Evolutionary conservation across 1,284 basidiomycete species (phyloP).

Genomic region (Cutaneotrichosporon sp.): DNA sequence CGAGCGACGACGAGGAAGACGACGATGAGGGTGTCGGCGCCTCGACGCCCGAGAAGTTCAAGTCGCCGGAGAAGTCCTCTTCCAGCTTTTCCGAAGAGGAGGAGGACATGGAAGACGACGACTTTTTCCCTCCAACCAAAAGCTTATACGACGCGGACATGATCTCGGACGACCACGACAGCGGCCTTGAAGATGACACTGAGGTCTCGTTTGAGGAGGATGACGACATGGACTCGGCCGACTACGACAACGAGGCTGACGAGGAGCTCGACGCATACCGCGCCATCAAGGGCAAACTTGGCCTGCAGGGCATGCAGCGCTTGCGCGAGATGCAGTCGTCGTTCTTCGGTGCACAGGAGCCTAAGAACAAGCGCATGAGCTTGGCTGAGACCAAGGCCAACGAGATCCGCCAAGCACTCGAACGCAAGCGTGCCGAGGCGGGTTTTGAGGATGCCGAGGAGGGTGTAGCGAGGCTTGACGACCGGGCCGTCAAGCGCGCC

Average conservation of each 20-base stretch:
- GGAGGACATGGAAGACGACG: constrained; percentile 36
- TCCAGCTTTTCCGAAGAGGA: constrained; percentile 11
- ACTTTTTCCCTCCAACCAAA: constrained; percentile 39
- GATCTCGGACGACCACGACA: constrained; percentile 24
- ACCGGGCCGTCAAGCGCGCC: constrained; percentile 61
- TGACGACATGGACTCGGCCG: constrained; percentile 13
- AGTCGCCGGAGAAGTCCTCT: constrained; percentile 1
- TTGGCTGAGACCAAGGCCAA: constrained; percentile 6
- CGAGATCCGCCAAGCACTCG: constrained; percentile 11
- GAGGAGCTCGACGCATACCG: constrained; percentile 19
- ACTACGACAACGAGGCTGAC: constrained; percentile 34
- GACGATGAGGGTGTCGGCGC: constrained; percentile 16
- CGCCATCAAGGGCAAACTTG: constrained; percentile 48
- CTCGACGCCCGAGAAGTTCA: constrained; percentile 11
- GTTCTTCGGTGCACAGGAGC: constrained; percentile 58
- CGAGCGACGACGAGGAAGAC: constrained; percentile 41
- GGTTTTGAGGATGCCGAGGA: constrained; percentile 61
- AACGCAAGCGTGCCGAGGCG: constrained; percentile 16
- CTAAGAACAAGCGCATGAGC: background rate
- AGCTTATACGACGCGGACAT: constrained; percentile 29
- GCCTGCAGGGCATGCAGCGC: constrained; percentile 67
- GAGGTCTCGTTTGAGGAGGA: constrained; percentile 12
- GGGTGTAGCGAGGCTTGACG: constrained; percentile 64
- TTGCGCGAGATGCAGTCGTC: constrained; percentile 89
- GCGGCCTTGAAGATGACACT: constrained; percentile 18